Evolutionary conservation across 495 filamentous ascomycete species (phyloP).

Genomic region (Geoglossum glabrum): DNA sequence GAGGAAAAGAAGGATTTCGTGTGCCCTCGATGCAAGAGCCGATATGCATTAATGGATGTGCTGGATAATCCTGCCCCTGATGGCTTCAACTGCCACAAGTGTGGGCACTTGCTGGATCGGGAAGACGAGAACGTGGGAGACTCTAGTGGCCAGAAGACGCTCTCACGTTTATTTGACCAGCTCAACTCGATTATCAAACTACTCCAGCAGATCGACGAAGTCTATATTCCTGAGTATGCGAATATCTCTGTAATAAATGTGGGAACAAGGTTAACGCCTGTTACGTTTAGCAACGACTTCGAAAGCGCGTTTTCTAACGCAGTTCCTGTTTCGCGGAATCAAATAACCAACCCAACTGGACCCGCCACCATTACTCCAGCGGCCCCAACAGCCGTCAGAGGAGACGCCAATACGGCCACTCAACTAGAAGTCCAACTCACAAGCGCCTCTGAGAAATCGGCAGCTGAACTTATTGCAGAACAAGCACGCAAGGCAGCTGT

Average conservation of each 20-base stretch:
- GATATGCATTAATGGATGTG: conserved; percentile 76
- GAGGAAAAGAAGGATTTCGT: conserved; percentile 80
- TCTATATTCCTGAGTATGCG: conserved; percentile 46
- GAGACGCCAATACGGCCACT: conserved; percentile 41
- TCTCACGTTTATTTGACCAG: conserved; percentile 70
- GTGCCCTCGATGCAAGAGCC: conserved; percentile 56
- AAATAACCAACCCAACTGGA: conserved; percentile 22
- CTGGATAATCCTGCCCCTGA: conserved; percentile 40
- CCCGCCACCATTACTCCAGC: conserved; percentile 16
- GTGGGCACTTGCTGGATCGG: conserved; percentile 42
- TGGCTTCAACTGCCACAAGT: conserved; percentile 64
- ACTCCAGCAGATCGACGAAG: conserved; percentile 66
- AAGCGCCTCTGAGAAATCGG: conserved; percentile 48
- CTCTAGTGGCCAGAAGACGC: conserved; percentile 63
- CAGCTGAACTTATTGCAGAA: conserved; percentile 54
- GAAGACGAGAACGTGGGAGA: conserved; percentile 40
- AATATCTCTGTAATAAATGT: neutral
- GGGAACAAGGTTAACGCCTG: neutral
- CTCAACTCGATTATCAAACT: conserved; percentile 67
- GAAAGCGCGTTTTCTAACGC: conserved; percentile 47
- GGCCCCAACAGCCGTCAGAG: conserved; percentile 46
- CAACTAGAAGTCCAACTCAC: conserved; percentile 64
- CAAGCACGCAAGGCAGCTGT: conserved; percentile 50
- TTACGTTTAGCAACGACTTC: conserved; percentile 38
- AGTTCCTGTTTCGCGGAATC: conserved; percentile 38